Evolutionary conservation across 805 yeast genomes (phyloP).

Genomic region (Teunomyces kruisii): DNA sequence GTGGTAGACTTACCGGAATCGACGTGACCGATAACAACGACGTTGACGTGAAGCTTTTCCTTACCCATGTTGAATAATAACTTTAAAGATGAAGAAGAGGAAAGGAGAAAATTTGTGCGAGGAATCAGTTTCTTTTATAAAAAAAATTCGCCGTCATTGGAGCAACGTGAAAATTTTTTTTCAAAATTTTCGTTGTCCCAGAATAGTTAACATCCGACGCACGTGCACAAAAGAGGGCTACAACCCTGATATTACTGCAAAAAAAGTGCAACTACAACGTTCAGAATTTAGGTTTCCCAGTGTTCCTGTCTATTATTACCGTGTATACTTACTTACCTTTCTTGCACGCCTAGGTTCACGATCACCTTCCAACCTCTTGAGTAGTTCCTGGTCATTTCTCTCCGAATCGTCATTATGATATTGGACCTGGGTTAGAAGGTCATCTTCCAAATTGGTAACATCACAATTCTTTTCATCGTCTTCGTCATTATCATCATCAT

Average conservation of each 20-base stretch:
- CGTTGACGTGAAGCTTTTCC: slow-evolving; percentile 97
- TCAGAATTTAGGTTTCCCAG: background rate
- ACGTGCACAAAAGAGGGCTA: slow-evolving; percentile 1
- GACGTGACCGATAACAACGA: slow-evolving; percentile 99
- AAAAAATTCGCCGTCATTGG: slow-evolving; percentile 4
- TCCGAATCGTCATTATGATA: slow-evolving; percentile 23
- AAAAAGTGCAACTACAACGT: background rate
- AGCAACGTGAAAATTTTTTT: slow-evolving; percentile 4
- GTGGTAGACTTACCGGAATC: slow-evolving; percentile 95
- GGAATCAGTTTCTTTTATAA: slow-evolving; percentile 2
- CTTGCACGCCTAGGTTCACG: slow-evolving; percentile 8
- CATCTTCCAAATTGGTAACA: slow-evolving; percentile 18
- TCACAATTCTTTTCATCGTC: slow-evolving; percentile 11
- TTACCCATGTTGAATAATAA: slow-evolving; percentile 59
- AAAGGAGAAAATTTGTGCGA: slow-evolving; percentile 8
- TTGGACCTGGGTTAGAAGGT: slow-evolving; percentile 20
- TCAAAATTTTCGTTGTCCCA: background rate
- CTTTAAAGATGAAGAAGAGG: slow-evolving; percentile 8
- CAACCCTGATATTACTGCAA: slow-evolving; percentile 4
- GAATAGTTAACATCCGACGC: background rate
- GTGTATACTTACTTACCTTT: slow-evolving; percentile 6
- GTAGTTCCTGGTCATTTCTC: slow-evolving; percentile 16
- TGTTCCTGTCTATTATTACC: background rate
- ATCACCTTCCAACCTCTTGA: slow-evolving; percentile 15
- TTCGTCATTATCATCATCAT: slow-evolving; percentile 4